Evolutionary conservation across 441 rosid genomes (phyloP), one percentile per base, ranked within the genome.

Genomic region (Brassica balearica): DNA sequence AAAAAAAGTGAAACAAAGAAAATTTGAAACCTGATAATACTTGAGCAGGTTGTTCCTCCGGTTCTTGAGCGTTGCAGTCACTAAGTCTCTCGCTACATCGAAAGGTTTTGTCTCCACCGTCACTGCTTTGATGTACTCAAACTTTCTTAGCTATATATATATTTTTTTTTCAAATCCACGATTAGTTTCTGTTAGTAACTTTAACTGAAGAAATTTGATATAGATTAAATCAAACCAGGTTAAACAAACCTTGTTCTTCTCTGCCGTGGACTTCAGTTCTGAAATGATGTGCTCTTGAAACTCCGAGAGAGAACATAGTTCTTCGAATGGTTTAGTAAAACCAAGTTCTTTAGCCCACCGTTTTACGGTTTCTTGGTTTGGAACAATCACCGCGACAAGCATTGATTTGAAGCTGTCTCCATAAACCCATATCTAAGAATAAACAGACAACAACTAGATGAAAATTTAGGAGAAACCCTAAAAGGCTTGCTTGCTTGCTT

Each of bases 61-160:
- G 88, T 94, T 96, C 90, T 96, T 96, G 77, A 96, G 65, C 25
- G 99, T 96, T 32, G 98, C 97, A 25, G 99, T 96, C 71, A 96
- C 95, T 68, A 92, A 83, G 73, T 92, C 97, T 76, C 93, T 89
- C 68, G 88, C 98, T 85, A 92, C 84, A 81, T 96, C 97, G 11
- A 94, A 91, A 8, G 87, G 90, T 41, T 27, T 76, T 8, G 82
- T 77, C 46, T 94, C 99, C 82, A 92, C 65, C 5, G 86, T 75
- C 76, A 92, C 91, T 65, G 93, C 97, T 73, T 87, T 91, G 58
- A 96, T 82, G 56, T 60, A 73, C 81, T 96, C 98, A 71, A 96
- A 94, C 36, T 89, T 92, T 68, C 89, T 87, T 81, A 96, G 85
- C 98, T 95, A 84, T 46, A 46, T 12, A 11, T 36, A 2, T 48